Percentiles rank a stretch among this genome's conserved stretches.
phyloP scores from a whole-genome alignment of 805 yeast genomes.

The Kockiozyma suomiensis region DNA sequence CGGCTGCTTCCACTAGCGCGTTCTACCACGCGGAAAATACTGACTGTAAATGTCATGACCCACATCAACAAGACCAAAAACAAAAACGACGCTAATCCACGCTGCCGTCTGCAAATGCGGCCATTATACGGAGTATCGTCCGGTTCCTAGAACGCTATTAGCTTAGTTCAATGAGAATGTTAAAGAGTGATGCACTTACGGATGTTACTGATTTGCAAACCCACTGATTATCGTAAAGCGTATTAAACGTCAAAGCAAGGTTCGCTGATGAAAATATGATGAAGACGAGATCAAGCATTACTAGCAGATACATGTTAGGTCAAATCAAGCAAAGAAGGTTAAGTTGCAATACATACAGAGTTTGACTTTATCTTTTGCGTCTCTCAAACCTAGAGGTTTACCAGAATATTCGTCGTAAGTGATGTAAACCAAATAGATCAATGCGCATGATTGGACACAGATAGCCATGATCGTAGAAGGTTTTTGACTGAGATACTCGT shows the following conservation, averaged over 20 bases:
- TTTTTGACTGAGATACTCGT: slow-evolving; percentile 59
- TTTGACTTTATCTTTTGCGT: slow-evolving; percentile 80
- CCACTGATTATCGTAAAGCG: slow-evolving; percentile 81
- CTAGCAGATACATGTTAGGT: slow-evolving; percentile 32
- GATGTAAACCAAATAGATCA: slow-evolving; percentile 76
- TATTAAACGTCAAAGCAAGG: slow-evolving; percentile 79
- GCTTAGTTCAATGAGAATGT: neutral
- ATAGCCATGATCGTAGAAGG: slow-evolving; percentile 94
- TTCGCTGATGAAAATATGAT: slow-evolving; percentile 89
- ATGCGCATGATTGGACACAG: slow-evolving; percentile 76
- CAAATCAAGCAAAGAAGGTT: neutral
- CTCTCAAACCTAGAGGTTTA: slow-evolving; percentile 85
- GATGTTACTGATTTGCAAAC: slow-evolving; percentile 52
- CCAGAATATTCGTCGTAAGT: slow-evolving; percentile 90
- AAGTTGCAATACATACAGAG: slow-evolving; percentile 46
- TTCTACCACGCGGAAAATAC: slow-evolving; percentile 53
- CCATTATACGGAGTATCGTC: slow-evolving; percentile 16
- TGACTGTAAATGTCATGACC: slow-evolving; percentile 82
- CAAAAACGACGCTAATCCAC: slow-evolving; percentile 75
- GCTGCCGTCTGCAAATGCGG: slow-evolving; percentile 71
- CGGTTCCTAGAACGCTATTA: neutral
- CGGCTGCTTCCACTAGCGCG: slow-evolving; percentile 27
- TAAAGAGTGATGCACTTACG: neutral
- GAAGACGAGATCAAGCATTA: slow-evolving; percentile 80
- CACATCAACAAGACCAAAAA: slow-evolving; percentile 75